Evolutionary conservation across 805 yeast genomes (phyloP).

Genomic region (Myxozyma udenii): DNA sequence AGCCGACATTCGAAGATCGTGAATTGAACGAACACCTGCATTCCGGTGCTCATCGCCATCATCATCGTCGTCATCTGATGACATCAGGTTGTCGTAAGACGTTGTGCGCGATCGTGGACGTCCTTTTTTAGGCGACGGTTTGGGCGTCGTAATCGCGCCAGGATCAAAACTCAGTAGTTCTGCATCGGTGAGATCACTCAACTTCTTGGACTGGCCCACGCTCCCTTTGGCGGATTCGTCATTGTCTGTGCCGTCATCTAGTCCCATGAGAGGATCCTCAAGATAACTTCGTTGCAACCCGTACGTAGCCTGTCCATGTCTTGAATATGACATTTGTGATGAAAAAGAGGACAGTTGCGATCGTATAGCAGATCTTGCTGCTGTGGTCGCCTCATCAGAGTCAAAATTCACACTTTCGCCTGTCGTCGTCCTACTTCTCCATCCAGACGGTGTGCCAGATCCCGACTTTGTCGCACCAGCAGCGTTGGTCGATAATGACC

Average conservation of each 20-base stretch:
- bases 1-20: conserved; percentile 31
- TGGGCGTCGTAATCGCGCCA: neutral
- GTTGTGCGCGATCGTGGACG: neutral
- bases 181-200: conserved; percentile 12
- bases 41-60: conserved; percentile 2
- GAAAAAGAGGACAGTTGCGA: neutral
- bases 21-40: conserved; percentile 22
- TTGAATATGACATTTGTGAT: neutral
- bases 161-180: conserved; percentile 6
- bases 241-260: neutral
- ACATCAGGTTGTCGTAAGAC: neutral
- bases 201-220: neutral
- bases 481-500: too few relatives aligned
- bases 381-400: conserved; percentile 1
- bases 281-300: conserved; percentile 23
- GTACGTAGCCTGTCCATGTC: conserved; percentile 18
- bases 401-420: conserved; percentile 2
- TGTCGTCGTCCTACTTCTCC: neutral
- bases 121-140: too few relatives aligned
- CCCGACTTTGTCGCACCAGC: too few relatives aligned
- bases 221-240: neutral
- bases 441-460: too few relatives aligned
- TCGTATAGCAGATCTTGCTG: neutral
- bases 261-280: conserved; percentile 11
- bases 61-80: conserved; percentile 2